phyloP scores from a whole-genome alignment of 1,139 yeast species.

The Candida albicans region DNA sequence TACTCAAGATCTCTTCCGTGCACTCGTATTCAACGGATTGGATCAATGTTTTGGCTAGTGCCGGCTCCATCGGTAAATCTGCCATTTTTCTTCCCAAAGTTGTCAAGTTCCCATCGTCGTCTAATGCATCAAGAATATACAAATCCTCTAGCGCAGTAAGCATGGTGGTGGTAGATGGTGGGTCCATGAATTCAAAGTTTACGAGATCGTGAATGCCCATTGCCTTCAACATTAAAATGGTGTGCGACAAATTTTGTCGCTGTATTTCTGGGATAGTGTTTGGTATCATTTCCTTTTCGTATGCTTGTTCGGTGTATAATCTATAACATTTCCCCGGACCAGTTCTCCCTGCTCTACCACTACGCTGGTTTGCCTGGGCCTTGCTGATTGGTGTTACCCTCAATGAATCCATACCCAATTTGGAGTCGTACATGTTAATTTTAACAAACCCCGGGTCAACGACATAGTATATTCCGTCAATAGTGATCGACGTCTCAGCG shows the following conservation, averaged over 20 bases:
- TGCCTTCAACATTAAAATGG: constrained; percentile 86
- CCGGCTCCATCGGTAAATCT: constrained; percentile 94
- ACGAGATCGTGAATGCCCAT: constrained; percentile 88
- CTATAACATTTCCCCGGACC: constrained; percentile 84
- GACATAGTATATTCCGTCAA: constrained; percentile 95
- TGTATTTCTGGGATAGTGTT: constrained; percentile 91
- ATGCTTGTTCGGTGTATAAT: constrained; percentile 70
- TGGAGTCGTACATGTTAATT: constrained; percentile 94
- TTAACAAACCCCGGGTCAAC: constrained; percentile 97
- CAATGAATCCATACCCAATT: constrained; percentile 91
- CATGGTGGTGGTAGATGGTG: constrained; percentile 79
- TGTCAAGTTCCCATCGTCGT: constrained; percentile 75
- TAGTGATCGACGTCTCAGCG: constrained; percentile 96
- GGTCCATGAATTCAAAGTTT: constrained; percentile 90
- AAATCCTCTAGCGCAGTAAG: constrained; percentile 80
- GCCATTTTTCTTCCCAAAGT: constrained; percentile 80
- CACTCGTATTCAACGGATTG: constrained; percentile 74
- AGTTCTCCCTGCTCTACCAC: constrained; percentile 86
- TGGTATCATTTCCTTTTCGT: constrained; percentile 73
- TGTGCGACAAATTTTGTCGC: constrained; percentile 81
- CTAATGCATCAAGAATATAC: constrained; percentile 79
- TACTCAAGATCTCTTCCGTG: constrained; percentile 77
- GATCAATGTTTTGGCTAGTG: constrained; percentile 77
- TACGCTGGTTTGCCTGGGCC: constrained; percentile 80
- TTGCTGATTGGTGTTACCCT: constrained; percentile 76